These are phyloP conservation scores for Vitis rotundifolia DNA, from an alignment of 164 flowering plant genomes.

Conservation along the genomic window DNA sequence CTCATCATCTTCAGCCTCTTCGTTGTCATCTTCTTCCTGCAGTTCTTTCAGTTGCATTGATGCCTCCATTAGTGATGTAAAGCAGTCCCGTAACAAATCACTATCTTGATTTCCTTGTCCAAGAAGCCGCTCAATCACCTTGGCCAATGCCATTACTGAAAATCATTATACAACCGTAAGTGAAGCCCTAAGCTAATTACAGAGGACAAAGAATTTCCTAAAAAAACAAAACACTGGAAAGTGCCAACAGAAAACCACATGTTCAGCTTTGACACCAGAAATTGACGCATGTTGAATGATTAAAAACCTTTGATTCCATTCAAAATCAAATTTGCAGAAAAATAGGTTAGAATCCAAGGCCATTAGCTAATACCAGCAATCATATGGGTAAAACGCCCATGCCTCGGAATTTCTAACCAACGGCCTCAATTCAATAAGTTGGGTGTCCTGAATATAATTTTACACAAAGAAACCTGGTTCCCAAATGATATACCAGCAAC, in stretches of 20 bases:
- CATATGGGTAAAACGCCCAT: too few relatives aligned
- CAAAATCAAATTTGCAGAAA: too few relatives aligned
- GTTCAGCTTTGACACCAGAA: neutral
- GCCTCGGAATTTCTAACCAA: too few relatives aligned
- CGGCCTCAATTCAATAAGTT: too few relatives aligned
- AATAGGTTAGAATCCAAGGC: too few relatives aligned
- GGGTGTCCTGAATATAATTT: too few relatives aligned
- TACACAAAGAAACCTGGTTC: too few relatives aligned
- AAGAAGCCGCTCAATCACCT: slow-evolving; percentile 52
- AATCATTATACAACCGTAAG: slow-evolving; percentile 12
- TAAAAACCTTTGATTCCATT: too few relatives aligned
- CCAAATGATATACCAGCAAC: too few relatives aligned
- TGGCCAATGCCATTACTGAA: slow-evolving; percentile 55
- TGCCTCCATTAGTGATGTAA: slow-evolving; percentile 54
- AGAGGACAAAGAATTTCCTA: neutral
- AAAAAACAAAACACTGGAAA: neutral
- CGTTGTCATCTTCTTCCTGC: slow-evolving; percentile 34
- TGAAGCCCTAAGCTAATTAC: neutral
- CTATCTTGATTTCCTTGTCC: slow-evolving; percentile 22
- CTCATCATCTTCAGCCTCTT: slow-evolving; percentile 24
- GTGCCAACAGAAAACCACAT: neutral
- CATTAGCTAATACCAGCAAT: too few relatives aligned
- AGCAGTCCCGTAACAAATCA: slow-evolving; percentile 42
- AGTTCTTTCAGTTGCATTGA: slow-evolving; percentile 50
- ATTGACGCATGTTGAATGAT: neutral